Evolutionary conservation across 768 basidiomycete species (phyloP).

Genomic region (Cystofilobasidium bisporidii): DNA sequence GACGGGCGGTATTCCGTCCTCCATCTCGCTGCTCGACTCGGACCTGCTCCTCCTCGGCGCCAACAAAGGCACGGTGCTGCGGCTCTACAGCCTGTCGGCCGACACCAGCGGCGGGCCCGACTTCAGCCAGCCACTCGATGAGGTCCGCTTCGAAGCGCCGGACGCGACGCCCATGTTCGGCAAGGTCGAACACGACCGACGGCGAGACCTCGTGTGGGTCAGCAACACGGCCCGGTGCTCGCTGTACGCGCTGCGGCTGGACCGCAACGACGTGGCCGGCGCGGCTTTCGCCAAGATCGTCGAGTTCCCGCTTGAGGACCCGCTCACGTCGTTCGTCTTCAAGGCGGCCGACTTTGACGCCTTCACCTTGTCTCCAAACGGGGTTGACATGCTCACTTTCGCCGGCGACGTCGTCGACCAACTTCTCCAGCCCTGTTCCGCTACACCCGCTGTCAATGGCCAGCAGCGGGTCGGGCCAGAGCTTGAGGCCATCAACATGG

Average conservation of each 20-base stretch:
- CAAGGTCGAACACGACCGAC: slow-evolving; percentile 20
- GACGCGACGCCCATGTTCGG: neutral
- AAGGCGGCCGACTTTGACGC: slow-evolving; percentile 7
- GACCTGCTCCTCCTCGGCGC: slow-evolving; percentile 4
- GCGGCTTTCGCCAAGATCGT: neutral
- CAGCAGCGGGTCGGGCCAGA: neutral
- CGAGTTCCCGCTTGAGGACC: slow-evolving; percentile 20
- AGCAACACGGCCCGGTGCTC: slow-evolving; percentile 27
- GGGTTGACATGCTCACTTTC: slow-evolving; percentile 22
- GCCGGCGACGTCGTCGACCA: neutral
- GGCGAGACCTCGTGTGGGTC: slow-evolving; percentile 10
- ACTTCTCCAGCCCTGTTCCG: neutral
- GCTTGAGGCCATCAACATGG: neutral
- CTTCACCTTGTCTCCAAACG: slow-evolving; percentile 9
- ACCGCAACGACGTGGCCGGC: neutral
- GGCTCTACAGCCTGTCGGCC: neutral
- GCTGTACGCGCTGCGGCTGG: slow-evolving; percentile 20
- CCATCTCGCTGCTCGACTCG: slow-evolving; percentile 12
- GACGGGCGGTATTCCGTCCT: neutral
- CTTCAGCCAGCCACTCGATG: neutral
- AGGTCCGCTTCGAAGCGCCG: neutral
- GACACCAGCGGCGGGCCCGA: neutral
- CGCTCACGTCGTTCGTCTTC: slow-evolving; percentile 21
- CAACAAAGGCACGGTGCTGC: slow-evolving; percentile 1
- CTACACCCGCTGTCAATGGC: neutral